These are phyloP conservation scores for Vaccinium corymbosum DNA, from an alignment of 148 eudicot genomes.

Conservation along the genomic window DNA sequence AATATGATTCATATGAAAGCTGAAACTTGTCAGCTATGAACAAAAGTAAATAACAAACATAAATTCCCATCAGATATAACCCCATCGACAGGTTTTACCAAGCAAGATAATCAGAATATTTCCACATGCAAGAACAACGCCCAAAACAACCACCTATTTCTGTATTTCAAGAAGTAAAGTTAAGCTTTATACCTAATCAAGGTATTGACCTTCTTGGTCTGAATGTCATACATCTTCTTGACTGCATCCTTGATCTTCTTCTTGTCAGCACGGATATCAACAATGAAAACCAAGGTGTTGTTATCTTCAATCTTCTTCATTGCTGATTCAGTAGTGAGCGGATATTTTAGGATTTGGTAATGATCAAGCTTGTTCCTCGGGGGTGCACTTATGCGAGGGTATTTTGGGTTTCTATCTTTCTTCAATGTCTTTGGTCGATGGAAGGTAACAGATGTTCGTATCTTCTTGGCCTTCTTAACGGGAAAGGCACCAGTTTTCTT, in stretches of 20 bases:
- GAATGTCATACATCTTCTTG: constrained; percentile 83
- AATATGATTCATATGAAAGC: constrained; percentile 7
- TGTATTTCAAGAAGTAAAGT: background rate
- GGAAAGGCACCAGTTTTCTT: constrained; percentile 52
- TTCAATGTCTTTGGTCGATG: constrained; percentile 79
- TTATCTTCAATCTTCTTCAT: constrained; percentile 90
- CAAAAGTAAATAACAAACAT: background rate
- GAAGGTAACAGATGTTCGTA: constrained; percentile 72
- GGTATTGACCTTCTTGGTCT: constrained; percentile 81
- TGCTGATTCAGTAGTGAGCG: constrained; percentile 84
- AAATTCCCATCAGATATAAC: background rate
- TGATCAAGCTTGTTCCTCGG: constrained; percentile 80
- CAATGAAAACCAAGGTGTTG: constrained; percentile 77
- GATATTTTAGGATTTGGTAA: constrained; percentile 71
- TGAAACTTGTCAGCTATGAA: background rate
- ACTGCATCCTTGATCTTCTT: constrained; percentile 83
- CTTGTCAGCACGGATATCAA: constrained; percentile 82
- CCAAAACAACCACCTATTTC: background rate
- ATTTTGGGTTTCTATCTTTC: constrained; percentile 67
- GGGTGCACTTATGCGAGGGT: constrained; percentile 75
- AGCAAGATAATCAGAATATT: background rate
- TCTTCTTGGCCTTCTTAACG: constrained; percentile 68
- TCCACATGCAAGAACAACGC: background rate
- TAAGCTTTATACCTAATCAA: constrained; percentile 52
- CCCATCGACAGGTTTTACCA: no score